Conservation (phyloP, 495 filamentous ascomycete genomes). For the Aspergillus olivimuriae region DNA sequence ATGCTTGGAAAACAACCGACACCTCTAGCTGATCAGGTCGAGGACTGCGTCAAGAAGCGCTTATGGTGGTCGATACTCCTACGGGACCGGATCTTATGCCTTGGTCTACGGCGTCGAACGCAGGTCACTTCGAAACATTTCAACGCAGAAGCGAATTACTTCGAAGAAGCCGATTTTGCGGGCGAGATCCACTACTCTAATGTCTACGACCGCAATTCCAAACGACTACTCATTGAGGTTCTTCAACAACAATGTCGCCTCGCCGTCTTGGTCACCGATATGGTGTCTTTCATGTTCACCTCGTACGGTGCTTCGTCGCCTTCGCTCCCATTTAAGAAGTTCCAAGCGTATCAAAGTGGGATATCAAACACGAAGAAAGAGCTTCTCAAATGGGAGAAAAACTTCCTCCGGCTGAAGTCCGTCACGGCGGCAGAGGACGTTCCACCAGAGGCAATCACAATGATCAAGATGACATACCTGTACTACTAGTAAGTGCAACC, state of each 20-base stretch:
- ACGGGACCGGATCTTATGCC: conserved; percentile 41
- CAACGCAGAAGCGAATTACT: conserved; percentile 25
- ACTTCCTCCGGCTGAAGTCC: neutral
- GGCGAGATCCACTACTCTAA: conserved; percentile 34
- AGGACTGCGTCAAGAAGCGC: conserved; percentile 28
- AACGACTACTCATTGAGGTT: conserved; percentile 30
- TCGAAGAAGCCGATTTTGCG: conserved; percentile 32
- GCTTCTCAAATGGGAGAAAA: conserved; percentile 4
- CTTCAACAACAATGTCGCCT: conserved; percentile 37
- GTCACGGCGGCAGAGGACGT: neutral
- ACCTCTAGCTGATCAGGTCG: conserved; percentile 2
- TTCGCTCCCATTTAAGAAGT: conserved; percentile 8
- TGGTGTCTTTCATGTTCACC: conserved; percentile 33
- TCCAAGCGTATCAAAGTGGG: conserved; percentile 3
- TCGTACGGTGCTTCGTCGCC: conserved; percentile 7
- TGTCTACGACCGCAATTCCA: conserved; percentile 35
- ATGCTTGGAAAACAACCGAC: conserved; percentile 30
- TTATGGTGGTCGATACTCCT: conserved; percentile 46
- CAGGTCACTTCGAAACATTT: conserved; percentile 37
- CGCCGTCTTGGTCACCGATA: conserved; percentile 38
- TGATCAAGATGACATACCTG: conserved; percentile 42
- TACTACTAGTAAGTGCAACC: conserved; percentile 45
- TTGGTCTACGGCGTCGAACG: conserved; percentile 39
- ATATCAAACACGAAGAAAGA: conserved; percentile 1
- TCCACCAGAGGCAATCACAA: conserved; percentile 28